A percentile compares a stretch with the other conserved stretches of the same genome.
These are phyloP conservation scores for Metarhizium robertsii DNA, from an alignment of 2,329 filamentous ascomycete species.

Conservation along the genomic window DNA sequence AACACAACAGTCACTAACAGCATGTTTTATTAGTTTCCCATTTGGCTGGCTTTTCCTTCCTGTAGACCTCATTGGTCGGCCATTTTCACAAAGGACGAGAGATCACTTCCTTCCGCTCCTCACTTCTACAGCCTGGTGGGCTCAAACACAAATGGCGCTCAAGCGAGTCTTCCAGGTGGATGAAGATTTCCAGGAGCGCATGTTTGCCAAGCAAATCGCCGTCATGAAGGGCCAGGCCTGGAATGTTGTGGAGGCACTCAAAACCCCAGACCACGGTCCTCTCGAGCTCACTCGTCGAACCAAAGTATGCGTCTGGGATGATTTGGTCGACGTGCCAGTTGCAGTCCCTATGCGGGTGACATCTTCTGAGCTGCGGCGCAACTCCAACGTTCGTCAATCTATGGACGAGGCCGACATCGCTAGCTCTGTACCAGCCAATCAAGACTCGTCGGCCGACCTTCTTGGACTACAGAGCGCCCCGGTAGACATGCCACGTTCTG, in stretches of 20 bases:
- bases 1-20: conserved; percentile 14
- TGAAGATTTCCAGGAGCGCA: conserved; percentile 92
- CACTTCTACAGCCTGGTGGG: conserved; percentile 95
- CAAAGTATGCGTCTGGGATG: conserved; percentile 95
- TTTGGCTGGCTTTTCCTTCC: conserved; percentile 98
- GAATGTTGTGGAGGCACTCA: conserved; percentile 97
- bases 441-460: conserved; percentile 50
- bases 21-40: conserved; percentile 60
- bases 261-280: conserved; percentile 84
- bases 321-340: conserved; percentile 90
- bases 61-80: conserved; percentile 89
- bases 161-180: conserved; percentile 86
- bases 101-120: conserved; percentile 93
- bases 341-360: conserved; percentile 82
- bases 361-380: conserved; percentile 73
- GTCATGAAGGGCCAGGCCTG: conserved; percentile 99
- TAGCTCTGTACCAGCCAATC: conserved; percentile 23
- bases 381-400: conserved; percentile 37
- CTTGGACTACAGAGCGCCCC: conserved; percentile 56
- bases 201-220: conserved; percentile 97
- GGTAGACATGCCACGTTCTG: conserved; percentile 61
- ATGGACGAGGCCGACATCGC: conserved; percentile 84
- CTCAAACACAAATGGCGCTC: conserved; percentile 79
- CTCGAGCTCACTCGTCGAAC: conserved; percentile 84
- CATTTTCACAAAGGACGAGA: conserved; percentile 87